Conservation (phyloP, 1,284 basidiomycete species). For the Kwoniella shivajii region DNA sequence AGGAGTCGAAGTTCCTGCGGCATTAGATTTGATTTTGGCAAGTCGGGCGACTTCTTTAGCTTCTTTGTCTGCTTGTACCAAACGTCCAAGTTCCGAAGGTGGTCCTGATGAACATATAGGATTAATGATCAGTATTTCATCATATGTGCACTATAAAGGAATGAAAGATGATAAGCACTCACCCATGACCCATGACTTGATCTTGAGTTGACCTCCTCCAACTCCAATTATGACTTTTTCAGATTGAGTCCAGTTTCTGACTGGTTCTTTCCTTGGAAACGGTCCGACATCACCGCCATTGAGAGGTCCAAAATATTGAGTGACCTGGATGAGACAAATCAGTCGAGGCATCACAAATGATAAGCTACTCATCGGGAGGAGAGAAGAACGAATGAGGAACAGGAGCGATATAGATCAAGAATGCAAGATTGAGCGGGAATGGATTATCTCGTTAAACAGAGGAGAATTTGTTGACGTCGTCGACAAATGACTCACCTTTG, state of each 20-base stretch:
- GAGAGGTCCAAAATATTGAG: constrained; percentile 41
- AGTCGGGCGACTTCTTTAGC: constrained; percentile 30
- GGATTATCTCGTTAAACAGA: too few relatives aligned
- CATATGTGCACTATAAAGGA: background rate
- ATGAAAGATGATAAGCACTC: constrained; percentile 16
- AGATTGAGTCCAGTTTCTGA: constrained; percentile 33
- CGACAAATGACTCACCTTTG: constrained; percentile 39
- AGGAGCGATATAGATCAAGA: too few relatives aligned
- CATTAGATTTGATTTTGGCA: constrained; percentile 21
- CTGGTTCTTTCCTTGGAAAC: constrained; percentile 42
- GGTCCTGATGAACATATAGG: constrained; percentile 35
- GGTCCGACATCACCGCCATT: constrained; percentile 43
- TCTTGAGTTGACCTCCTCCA: constrained; percentile 43
- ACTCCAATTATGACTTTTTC: constrained; percentile 37
- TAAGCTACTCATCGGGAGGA: too few relatives aligned
- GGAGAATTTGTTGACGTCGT: background rate
- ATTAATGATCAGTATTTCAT: too few relatives aligned
- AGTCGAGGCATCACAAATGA: background rate
- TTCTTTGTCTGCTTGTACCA: constrained; percentile 43
- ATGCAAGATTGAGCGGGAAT: too few relatives aligned
- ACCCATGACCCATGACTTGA: constrained; percentile 47
- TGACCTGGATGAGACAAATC: constrained; percentile 28
- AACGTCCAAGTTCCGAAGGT: constrained; percentile 35
- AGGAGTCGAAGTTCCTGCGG: constrained; percentile 5
- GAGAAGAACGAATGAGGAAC: too few relatives aligned